Conservation (phyloP, 73 alveolate species). For the Paramecium bursaria region DNA sequence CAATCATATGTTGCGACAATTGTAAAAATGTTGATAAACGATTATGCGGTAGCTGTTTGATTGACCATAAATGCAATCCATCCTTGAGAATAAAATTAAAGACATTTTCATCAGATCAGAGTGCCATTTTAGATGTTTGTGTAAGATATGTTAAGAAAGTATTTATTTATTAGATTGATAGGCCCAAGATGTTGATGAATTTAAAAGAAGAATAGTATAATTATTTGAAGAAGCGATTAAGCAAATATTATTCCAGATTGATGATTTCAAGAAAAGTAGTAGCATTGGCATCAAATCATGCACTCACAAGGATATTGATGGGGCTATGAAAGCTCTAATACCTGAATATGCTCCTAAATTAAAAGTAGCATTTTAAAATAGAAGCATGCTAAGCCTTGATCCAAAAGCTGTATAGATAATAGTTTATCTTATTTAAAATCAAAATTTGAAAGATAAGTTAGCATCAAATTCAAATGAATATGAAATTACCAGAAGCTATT, state of each 20-base stretch:
- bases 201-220: neutral
- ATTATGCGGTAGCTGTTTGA: slow-evolving; percentile 22
- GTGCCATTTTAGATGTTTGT: neutral
- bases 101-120: slow-evolving; percentile 1
- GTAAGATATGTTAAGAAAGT: slow-evolving; percentile 24
- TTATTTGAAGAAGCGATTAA: neutral
- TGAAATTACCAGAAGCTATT: too few species aligned
- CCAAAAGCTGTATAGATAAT: neutral
- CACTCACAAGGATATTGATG: neutral
- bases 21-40: slow-evolving; percentile 13
- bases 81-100: slow-evolving; percentile 15
- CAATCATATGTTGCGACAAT: slow-evolving; percentile 29
- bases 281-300: neutral
- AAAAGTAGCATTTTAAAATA: neutral
- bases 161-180: neutral
- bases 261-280: neutral
- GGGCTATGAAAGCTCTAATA: too few species aligned
- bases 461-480: too few species aligned
- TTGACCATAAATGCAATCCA: slow-evolving; percentile 34
- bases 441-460: neutral
- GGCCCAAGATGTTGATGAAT: neutral
- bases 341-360: neutral
- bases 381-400: neutral
- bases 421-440: neutral
- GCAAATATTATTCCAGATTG: neutral